Base-by-base conservation (phyloP, 495 filamentous ascomycete species). In the Aspergillus sparsus region DNA sequence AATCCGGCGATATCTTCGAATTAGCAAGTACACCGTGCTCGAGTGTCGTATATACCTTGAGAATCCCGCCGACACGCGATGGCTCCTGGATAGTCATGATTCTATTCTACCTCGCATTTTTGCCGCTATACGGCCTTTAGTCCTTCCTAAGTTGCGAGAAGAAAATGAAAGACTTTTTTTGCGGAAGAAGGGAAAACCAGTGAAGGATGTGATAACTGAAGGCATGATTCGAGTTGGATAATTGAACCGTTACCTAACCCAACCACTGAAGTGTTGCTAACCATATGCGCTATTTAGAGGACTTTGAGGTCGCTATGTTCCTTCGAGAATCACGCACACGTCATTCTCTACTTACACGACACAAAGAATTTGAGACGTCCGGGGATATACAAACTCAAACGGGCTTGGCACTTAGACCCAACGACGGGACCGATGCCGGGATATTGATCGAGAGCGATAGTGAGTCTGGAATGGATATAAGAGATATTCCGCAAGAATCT, bases 41-140 rank as follows among this genome's bases (percentile, higher is more conserved):
- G 94, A 98, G 81, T 89, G 88, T 51, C 91, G 93, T 42, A 93
- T 98, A 66, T 98, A 97, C 74, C 85, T 97, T 46, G 94, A 97
- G 58, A 91, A 90, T 57, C 94, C 94, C 3, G 84, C 89, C 7
- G 87, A 95, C 46, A 82, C 87, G 42, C 79, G 86, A 60, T 98
- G 94, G 94, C 86, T 98, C 8, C 82, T 96, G 47, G 62, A 71
- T 49, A 72, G 87, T 15, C 82, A 85, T 47, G 79, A 89, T 60
- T 86, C 88, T 1, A 82, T 92, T 33, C 83, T 98, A 9, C 87
- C 87, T 11, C 87, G 87, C 55, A 85, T 97, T 62, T 91, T 98
- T 57, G 83, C 87, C 66, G 87, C 85, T 44, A 87, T 97, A 18
- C 87, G 90, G 11, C 93, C 92, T 0, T 76, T 92, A 16, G 91